Percentiles rank a stretch among this genome's conserved stretches.
Evolutionary conservation across 2,329 filamentous ascomycete species (phyloP).

Genomic region (Ampelomyces quisqualis): DNA sequence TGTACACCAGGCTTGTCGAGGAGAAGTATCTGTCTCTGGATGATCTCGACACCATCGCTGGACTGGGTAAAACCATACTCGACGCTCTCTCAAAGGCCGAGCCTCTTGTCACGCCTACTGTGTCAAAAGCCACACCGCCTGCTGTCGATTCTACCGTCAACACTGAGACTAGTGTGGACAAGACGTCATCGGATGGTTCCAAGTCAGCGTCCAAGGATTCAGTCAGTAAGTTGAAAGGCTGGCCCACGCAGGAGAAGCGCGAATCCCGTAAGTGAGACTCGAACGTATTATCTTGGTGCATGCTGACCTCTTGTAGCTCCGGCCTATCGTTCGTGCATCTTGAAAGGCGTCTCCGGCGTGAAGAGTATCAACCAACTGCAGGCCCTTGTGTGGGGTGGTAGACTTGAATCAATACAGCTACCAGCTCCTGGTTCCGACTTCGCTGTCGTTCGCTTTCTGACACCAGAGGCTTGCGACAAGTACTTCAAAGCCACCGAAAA

Average conservation of each 20-base stretch:
- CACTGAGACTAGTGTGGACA: too few species aligned
- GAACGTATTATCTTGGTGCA: neutral
- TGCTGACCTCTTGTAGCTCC: conserved; percentile 21
- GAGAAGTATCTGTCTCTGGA: conserved; percentile 20
- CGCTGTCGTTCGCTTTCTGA: conserved; percentile 39
- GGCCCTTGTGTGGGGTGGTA: conserved; percentile 43
- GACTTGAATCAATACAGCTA: conserved; percentile 34
- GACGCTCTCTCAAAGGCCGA: conserved; percentile 19
- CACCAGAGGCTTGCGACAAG: conserved; percentile 32
- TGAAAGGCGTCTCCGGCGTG: conserved; percentile 27
- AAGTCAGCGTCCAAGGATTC: conserved; percentile 4
- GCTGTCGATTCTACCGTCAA: too few species aligned
- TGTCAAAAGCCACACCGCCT: too few species aligned
- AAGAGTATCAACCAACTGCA: conserved; percentile 34
- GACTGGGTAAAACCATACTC: conserved; percentile 24
- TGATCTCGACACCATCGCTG: conserved; percentile 23
- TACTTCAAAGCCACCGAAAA: conserved; percentile 40
- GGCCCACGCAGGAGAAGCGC: conserved; percentile 36
- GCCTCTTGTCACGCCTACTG: neutral
- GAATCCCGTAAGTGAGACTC: conserved; percentile 24
- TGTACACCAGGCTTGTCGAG: conserved; percentile 25
- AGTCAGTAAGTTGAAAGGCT: conserved; percentile 17
- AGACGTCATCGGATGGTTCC: neutral
- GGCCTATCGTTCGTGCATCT: conserved; percentile 26
- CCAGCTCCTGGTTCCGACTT: conserved; percentile 23